Base-by-base conservation (phyloP, 164 flowering plant genomes). In the Santalum album region DNA sequence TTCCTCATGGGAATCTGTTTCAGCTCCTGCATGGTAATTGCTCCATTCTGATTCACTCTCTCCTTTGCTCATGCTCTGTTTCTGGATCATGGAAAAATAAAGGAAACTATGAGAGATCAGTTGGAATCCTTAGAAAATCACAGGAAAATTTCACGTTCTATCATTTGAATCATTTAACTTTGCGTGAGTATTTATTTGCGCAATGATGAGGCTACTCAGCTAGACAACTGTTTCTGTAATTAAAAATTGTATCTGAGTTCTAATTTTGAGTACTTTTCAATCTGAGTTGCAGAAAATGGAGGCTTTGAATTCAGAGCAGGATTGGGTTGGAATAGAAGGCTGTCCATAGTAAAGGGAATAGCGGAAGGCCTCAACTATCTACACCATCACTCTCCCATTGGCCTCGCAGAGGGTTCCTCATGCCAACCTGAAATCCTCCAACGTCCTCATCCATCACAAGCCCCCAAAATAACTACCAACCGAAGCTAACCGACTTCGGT, bases 371-470 rank as follows among this genome's bases (percentile, higher is more conserved):
- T 84, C 7, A 53, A 55, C 14, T 79, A 65, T 52, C 78, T 84
- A 20, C 87, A 81, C 58, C 75, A 75, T 42, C 34, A 29, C 34
- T 9, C 34, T 29, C 6, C 62, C 72, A 49, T 58, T 72, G 17
- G 62, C 77, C 34, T 66, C 72, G 27, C 75, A 69, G 39, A 77
- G 55, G 42, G 79, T 72, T 21, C 83, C 82, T 34, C 90, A 84
- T 54, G 87, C 65, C 32, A 81, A 81, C 66, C 79, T 84, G 56
- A 81, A 81, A 55, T 81, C 90, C 1, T 70, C 83, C 48, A 81
- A 84, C 40, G 65, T 84, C 14, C 73, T 84, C 10, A 49, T 84
- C 58, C 40, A 51, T 0, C 54, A 19, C 18, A 27, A 40, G n/a
- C 23, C 15, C 47, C 59, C 39, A 53, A 12, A 29, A 29, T 9